phyloP scores from a whole-genome alignment of 306 rosid species.

The Vicia sativa region DNA sequence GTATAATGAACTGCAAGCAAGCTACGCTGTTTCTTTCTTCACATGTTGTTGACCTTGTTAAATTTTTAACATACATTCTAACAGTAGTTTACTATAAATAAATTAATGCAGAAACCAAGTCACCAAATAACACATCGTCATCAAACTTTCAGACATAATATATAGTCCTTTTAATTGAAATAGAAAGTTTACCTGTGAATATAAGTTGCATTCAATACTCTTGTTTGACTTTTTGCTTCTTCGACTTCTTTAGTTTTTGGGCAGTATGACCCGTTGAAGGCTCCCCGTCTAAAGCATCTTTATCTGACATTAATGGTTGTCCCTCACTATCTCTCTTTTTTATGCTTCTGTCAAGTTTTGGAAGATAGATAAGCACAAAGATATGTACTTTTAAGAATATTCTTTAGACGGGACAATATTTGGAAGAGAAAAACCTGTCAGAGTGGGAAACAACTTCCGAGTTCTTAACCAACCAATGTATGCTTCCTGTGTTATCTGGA shows the following conservation, averaged over 20 bases:
- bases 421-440: slow-evolving; percentile 51
- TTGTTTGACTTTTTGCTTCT: slow-evolving; percentile 45
- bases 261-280: slow-evolving; percentile 32
- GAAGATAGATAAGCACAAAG: slow-evolving; percentile 16
- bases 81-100: background rate
- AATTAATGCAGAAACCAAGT: slow-evolving; percentile 15
- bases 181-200: slow-evolving; percentile 38
- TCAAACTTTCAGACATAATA: slow-evolving; percentile 5
- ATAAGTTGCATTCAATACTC: slow-evolving; percentile 41
- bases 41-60: background rate
- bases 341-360: slow-evolving; percentile 39
- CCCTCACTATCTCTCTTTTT: slow-evolving; percentile 57
- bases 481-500: slow-evolving; percentile 73
- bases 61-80: background rate
- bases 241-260: slow-evolving; percentile 44
- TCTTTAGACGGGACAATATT: background rate
- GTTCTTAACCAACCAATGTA: slow-evolving; percentile 67
- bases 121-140: background rate
- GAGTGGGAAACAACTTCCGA: slow-evolving; percentile 44
- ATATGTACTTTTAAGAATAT: slow-evolving; percentile 2
- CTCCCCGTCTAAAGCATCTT: slow-evolving; percentile 37
- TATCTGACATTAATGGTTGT: slow-evolving; percentile 37
- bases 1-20: background rate
- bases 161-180: background rate
- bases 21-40: slow-evolving; percentile 1